These are phyloP conservation scores for Hirsutella rhossiliensis DNA, from an alignment of 2,329 filamentous ascomycete species.

Conservation along the genomic window DNA sequence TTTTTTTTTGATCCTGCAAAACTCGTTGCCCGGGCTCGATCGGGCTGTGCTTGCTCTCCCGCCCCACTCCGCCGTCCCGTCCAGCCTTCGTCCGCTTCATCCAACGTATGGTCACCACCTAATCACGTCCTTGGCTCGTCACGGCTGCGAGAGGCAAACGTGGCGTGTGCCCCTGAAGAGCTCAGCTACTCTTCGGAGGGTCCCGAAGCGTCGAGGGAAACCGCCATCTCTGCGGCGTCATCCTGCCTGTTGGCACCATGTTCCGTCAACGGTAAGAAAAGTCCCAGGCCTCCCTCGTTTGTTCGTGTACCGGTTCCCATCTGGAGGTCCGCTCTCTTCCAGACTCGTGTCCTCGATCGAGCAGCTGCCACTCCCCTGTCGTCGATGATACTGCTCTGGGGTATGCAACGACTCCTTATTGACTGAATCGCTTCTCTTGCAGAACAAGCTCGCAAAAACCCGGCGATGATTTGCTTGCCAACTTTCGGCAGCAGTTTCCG, in stretches of 20 bases:
- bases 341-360: background rate
- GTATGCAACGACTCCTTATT: background rate
- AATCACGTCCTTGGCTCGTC: background rate
- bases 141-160: background rate
- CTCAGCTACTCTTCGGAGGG: background rate
- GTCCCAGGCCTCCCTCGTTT: background rate
- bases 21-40: too few relatives aligned
- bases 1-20: too few relatives aligned
- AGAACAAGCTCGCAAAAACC: conserved; percentile 74
- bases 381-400: too few relatives aligned
- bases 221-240: background rate
- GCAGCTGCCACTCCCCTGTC: background rate
- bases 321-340: too few relatives aligned
- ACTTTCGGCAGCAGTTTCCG: conserved; percentile 74
- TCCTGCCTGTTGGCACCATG: conserved; percentile 4
- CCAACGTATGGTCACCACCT: background rate
- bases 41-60: too few relatives aligned
- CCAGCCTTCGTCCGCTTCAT: background rate
- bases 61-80: background rate
- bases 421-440: background rate
- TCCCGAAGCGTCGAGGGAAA: background rate
- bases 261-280: conserved; percentile 8
- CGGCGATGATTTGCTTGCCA: conserved; percentile 66
- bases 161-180: background rate
- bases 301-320: too few relatives aligned